Evolutionary conservation across 805 yeast genomes (phyloP), one percentile per base, ranked within the genome.

Genomic region (Wickerhamiella hasegawae): DNA sequence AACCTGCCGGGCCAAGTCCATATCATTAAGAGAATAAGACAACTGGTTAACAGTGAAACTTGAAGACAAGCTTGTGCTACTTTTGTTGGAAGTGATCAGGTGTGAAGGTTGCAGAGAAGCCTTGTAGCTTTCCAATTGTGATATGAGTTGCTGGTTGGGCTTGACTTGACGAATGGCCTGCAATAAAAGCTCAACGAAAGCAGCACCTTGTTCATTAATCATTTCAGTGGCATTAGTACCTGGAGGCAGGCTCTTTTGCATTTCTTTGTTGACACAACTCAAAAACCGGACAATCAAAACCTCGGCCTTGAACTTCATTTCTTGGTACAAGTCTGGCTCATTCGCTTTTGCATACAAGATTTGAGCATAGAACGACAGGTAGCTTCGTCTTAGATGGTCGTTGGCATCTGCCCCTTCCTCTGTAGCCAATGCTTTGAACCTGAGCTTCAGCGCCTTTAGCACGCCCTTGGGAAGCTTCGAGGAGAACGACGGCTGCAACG

Each of bases 301-400:
- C 38, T 58, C 62, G 1, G 57, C 52, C 5, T 47, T 40, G 11
- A 48, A 62, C 14, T 35, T 35, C 16, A 45, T 14, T n/a, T 42
- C 48, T 18, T 45, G 48, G 17, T 41, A 35, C 3, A 27, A 32
- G 9, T 59, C 54, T 17, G 59, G 59, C 12, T 47, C 52, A 28
- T 54, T 39, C 20, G 45, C 48, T 24, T 57, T 59, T 44, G 41
- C 32, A n/a, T 59, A 57, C 25, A 75, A 55, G 20, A 73, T 45
- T 31, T 72, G 76, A 37, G 73, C 73, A 51, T 78, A 77, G 38
- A 76, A 64, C 18, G 79, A 67, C 18, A 78, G 52, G 31, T 76
- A 60, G 34, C 75, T 66, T 24, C 79, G 60, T 10, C 76, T 64
- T 37, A 65, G 54, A 4, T 66, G 71, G 28, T 58, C 32, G 12